phyloP scores from a whole-genome alignment of 2,329 filamentous ascomycete species.

The Trichoderma gracile region DNA sequence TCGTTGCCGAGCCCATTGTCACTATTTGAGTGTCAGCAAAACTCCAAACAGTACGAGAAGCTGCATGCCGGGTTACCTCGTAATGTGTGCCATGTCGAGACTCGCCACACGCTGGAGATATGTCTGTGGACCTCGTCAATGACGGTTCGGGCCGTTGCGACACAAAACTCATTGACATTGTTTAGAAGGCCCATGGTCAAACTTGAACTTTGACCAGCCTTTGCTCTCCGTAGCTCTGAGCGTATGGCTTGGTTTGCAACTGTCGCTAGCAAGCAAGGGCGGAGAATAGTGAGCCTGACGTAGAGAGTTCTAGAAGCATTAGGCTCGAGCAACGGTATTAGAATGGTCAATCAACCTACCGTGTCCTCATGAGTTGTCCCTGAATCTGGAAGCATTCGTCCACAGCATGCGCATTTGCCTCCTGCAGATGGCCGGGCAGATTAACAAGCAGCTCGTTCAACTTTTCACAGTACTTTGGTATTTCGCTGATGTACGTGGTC shows the following conservation, averaged over 20 bases:
- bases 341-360: neutral
- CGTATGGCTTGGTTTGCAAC: slow-evolving; percentile 4
- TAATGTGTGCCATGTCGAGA: slow-evolving; percentile 18
- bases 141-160: neutral
- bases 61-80: neutral
- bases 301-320: neutral
- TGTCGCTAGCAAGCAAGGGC: slow-evolving; percentile 6
- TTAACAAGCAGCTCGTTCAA: neutral
- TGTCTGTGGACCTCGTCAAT: slow-evolving; percentile 1
- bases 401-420: neutral
- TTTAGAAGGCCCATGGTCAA: slow-evolving; percentile 7
- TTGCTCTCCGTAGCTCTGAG: neutral
- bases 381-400: slow-evolving; percentile 17
- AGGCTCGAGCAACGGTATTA: neutral
- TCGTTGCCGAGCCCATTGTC: slow-evolving; percentile 12
- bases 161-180: slow-evolving; percentile 8
- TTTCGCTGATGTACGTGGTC: slow-evolving; percentile 8
- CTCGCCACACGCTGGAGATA: neutral
- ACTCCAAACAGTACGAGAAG: too few species aligned
- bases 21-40: neutral
- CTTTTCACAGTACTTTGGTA: slow-evolving; percentile 12
- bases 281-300: slow-evolving; percentile 5
- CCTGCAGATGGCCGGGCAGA: slow-evolving; percentile 6
- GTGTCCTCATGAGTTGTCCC: slow-evolving; percentile 3
- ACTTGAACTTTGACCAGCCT: neutral